A percentile compares a stretch with the other conserved stretches of the same genome.
These are phyloP conservation scores for Metarhizium guizhouense DNA, from an alignment of 2,329 filamentous ascomycete species.

Conservation along the genomic window DNA sequence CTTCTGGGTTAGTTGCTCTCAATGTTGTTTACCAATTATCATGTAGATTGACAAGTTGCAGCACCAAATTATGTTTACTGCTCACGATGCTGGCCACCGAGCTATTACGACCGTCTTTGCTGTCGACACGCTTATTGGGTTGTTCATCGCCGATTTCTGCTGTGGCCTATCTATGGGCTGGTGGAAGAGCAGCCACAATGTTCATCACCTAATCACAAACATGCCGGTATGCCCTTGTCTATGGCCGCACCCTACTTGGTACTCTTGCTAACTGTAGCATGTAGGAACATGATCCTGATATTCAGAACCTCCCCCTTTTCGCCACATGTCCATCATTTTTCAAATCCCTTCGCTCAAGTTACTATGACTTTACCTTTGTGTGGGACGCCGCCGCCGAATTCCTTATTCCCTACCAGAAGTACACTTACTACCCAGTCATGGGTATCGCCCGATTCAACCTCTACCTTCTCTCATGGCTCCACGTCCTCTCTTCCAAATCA, in stretches of 20 bases:
- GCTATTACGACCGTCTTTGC: constrained; percentile 53
- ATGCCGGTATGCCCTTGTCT: constrained; percentile 30
- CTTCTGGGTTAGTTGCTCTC: constrained; percentile 42
- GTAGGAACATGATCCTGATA: constrained; percentile 48
- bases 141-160: constrained; percentile 56
- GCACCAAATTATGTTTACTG: constrained; percentile 62
- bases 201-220: constrained; percentile 60
- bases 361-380: constrained; percentile 55
- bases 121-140: constrained; percentile 49
- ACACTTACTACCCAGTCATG: constrained; percentile 62
- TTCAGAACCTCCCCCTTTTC: constrained; percentile 61
- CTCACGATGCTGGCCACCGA: constrained; percentile 55
- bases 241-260: constrained; percentile 6
- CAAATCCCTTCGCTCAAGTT: constrained; percentile 51
- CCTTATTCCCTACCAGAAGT: constrained; percentile 52
- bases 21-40: neutral
- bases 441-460: constrained; percentile 63
- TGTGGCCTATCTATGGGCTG: constrained; percentile 58
- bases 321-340: constrained; percentile 59
- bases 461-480: constrained; percentile 57
- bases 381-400: constrained; percentile 54
- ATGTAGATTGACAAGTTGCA: constrained; percentile 17
- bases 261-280: neutral
- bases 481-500: constrained; percentile 48
- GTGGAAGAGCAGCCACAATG: constrained; percentile 63